Evolutionary conservation across 2,329 filamentous ascomycete species (phyloP), one percentile per base, ranked within the genome.

Genomic region (Stachybotrys chartarum): DNA sequence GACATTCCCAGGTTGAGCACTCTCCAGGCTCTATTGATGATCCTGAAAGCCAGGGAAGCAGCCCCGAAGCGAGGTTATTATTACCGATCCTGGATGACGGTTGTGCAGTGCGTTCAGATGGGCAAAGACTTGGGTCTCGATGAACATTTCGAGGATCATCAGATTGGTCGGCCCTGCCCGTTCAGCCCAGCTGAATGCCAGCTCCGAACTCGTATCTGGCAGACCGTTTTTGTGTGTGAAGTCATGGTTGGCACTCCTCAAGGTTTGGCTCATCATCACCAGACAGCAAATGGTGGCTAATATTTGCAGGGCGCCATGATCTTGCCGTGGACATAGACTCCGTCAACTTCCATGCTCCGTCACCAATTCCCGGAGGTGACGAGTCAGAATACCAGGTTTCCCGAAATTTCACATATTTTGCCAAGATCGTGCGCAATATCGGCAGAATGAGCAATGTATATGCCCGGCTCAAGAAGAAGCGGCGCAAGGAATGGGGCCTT

Each of bases 61-160:
- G 85, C 88, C 8, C 92, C 93, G 0, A 96, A 96, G 67, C 85
- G 90, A 57, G 94, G 94, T 1, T 97, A 97, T 68, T 97, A 94
- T 70, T 97, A 94, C 72, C 86, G 93, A 44, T 97, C 94, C 0
- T 97, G 94, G 93, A 96, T 97, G 84, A 90, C 89, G 6, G 85
- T 96, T 18, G 93, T 96, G 54, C 90, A 92, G 58, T 91, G 93
- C 59, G 87, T 96, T 7, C 87, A 91, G 50, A 96, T 97, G 90
- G 91, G 85, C 30, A 94, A 95, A 65, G 93, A 97, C 67, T 77
- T 97, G 35, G 90, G 91, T 18, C 76, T 97, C 6, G 86, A 97
- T 66, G 91, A 96, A 60, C 93, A 97, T 72, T 85, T 85, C 58
- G 85, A 88, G 56, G 83, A 86, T 49, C 94, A 97, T 68, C 81